Evolutionary conservation across 257 asterid species (phyloP), one percentile per base, ranked within the genome.

Genomic region (Datura wrightii): DNA sequence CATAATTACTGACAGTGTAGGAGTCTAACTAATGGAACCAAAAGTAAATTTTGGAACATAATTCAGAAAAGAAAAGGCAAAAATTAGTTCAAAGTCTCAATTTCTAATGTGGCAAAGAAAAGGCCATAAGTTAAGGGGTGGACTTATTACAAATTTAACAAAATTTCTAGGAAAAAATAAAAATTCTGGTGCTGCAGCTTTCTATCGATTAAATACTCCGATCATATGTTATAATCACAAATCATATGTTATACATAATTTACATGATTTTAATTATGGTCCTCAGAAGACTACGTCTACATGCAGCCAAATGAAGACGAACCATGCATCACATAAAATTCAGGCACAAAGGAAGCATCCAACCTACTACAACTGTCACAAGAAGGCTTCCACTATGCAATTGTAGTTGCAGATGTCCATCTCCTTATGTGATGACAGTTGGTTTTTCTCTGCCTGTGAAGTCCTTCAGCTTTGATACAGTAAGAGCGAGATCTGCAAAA

Each of bases 391-490:
- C 39, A 2, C 16, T 55, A 13, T 14, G 83, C 24, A 79, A 85
- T 31, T 13, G 55, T 10, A 60, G 54, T 52, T 54, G 63, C 86
- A 80, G 80, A 56, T 37, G 79, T 82, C 72, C 13, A 14, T 76
- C 15, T 14, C 50, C 86, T 88, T 92, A 96, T 85, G 99, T 96
- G 85, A 96, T 94, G 86, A 96, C 99, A 7, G 99, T 94, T 78
- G 99, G 99, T 90, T 93, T 89, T 87, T 96, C 97, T 87, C 98
- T 90, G 85, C 98, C 98, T 1, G 99, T 94, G 90, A 93, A 96
- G 74, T 93, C 98, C 89, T 92, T 91, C 83, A 96, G 91, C 92
- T 92, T 94, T 13, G 98, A 96, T 41, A 91, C 83, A 9, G 96
- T 92, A 44, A 96, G 86, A 0, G 99, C 98, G 88, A 96, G 83